These are phyloP conservation scores for Thraustotheca clavata DNA, from an alignment of 352 stramenopile species.

Conservation along the genomic window DNA sequence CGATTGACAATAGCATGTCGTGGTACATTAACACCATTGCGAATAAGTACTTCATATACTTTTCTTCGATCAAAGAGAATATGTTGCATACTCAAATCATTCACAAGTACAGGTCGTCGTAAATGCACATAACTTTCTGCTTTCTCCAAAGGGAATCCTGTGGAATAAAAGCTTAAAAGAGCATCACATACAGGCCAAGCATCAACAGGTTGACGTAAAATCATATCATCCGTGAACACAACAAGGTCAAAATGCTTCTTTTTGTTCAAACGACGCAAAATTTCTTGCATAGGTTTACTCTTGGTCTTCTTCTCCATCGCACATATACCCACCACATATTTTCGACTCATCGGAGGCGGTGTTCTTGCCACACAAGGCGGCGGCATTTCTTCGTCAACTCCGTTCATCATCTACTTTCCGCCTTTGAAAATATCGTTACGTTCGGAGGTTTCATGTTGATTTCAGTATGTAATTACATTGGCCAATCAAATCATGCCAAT, in stretches of 20 bases:
- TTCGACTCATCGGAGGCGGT: not conserved
- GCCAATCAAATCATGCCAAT: not conserved
- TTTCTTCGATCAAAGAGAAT: conserved; percentile 92
- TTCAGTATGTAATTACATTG: too few relatives aligned
- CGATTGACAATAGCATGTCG: conserved; percentile 92
- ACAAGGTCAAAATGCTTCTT: conserved; percentile 94
- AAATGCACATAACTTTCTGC: conserved; percentile 95
- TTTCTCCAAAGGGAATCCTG: conserved; percentile 96
- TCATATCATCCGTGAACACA: conserved; percentile 97
- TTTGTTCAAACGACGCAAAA: conserved; percentile 87
- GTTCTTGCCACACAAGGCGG: not conserved
- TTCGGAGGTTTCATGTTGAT: too few relatives aligned
- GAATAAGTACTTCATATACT: conserved; percentile 94
- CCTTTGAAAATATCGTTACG: too few relatives aligned
- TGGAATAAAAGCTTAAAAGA: conserved; percentile 98
- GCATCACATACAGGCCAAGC: conserved; percentile 94
- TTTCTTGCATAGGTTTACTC: conserved; percentile 97
- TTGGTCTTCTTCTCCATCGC: conserved; percentile 99
- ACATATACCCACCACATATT: conserved; percentile 93
- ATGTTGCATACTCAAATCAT: conserved; percentile 96
- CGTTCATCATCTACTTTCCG: too few relatives aligned
- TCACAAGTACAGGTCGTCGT: conserved; percentile 93
- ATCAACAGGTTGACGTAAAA: conserved; percentile 92
- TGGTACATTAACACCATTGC: conserved; percentile 94
- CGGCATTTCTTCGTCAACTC: too few relatives aligned